phyloP scores from a whole-genome alignment of 78 protist species.

The Dictyostelium capitatum region DNA sequence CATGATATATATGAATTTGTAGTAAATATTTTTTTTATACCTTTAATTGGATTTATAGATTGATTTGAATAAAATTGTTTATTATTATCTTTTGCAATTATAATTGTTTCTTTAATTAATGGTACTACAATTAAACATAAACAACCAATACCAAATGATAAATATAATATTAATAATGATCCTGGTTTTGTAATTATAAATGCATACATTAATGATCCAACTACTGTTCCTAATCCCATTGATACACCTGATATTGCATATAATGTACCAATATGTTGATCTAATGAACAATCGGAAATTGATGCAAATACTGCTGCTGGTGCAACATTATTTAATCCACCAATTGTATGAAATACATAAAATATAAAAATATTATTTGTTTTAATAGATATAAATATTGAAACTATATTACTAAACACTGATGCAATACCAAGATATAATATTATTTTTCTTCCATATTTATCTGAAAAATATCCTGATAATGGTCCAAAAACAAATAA shows the following conservation, averaged over 20 bases:
- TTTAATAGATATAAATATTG: not conserved
- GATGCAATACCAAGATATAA: not conserved
- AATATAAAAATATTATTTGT: not conserved
- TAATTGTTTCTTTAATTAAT: not conserved
- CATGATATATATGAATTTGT: not conserved
- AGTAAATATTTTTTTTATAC: not conserved
- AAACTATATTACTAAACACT: not conserved
- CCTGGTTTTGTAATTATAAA: not conserved
- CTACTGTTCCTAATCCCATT: not conserved
- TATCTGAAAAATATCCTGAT: constrained; percentile 28
- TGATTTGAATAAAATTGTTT: not conserved
- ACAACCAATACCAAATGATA: not conserved
- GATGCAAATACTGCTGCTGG: constrained; percentile 17
- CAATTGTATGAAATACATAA: constrained; percentile 15
- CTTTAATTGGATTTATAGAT: not conserved
- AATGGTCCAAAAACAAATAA: constrained; percentile 25
- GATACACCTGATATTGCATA: constrained; percentile 12
- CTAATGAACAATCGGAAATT: not conserved
- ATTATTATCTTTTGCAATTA: not conserved
- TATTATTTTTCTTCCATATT: constrained; percentile 42
- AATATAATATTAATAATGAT: not conserved
- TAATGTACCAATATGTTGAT: not conserved
- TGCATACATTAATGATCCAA: constrained; percentile 23
- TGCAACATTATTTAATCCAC: not conserved
- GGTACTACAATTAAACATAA: not conserved